Conservation (phyloP, 306 rosid species). For the Castanea sativa region DNA sequence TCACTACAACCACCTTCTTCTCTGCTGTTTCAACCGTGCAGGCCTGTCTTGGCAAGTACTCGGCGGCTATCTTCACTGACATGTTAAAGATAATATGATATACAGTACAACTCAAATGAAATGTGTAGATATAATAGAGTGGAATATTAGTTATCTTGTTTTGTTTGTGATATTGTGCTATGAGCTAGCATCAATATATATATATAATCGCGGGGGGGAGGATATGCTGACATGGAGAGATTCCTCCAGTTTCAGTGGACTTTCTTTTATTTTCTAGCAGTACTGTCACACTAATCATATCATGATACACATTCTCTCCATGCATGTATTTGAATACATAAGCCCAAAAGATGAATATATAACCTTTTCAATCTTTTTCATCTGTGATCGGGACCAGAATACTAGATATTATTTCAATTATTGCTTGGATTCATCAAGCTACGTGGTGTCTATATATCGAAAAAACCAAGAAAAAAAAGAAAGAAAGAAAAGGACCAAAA, state of each 20-base stretch:
- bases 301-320: not conserved
- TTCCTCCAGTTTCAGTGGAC: conserved; percentile 44
- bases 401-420: conserved; percentile 25
- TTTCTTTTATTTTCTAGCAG: conserved; percentile 8
- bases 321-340: not conserved
- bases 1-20: conserved; percentile 34
- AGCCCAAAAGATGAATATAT: conserved; percentile 19
- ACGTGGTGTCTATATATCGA: conserved; percentile 4
- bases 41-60: conserved; percentile 29
- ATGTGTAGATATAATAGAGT: not conserved
- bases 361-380: conserved; percentile 3
- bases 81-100: conserved; percentile 15
- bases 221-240: conserved; percentile 47
- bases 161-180: conserved; percentile 19
- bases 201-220: not conserved
- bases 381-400: conserved; percentile 22
- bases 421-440: conserved; percentile 25
- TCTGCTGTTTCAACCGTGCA: conserved; percentile 10
- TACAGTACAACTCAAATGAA: conserved; percentile 3
- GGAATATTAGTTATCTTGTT: not conserved
- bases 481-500: conserved; percentile 15
- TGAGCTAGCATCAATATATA: conserved; percentile 13
- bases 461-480: not conserved
- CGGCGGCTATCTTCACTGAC: conserved; percentile 66
- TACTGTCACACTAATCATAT: not conserved